These are phyloP conservation scores for Pseudogymnoascus sp. DNA, from an alignment of 2,329 filamentous ascomycete genomes.

Conservation along the genomic window DNA sequence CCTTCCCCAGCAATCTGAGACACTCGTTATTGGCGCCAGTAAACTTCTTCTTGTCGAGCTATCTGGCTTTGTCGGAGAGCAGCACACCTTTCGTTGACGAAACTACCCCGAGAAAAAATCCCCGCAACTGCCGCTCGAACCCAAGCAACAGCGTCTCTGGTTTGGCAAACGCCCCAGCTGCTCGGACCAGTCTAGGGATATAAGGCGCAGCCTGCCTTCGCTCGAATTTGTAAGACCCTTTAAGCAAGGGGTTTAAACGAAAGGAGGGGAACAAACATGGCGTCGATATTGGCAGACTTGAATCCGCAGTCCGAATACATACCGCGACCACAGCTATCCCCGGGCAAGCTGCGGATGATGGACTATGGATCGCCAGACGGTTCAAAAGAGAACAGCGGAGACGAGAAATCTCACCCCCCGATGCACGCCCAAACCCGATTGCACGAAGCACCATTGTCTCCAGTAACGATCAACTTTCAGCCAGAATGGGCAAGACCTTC, in stretches of 20 bases:
- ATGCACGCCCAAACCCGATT: slow-evolving; percentile 29
- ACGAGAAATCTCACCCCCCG: slow-evolving; percentile 9
- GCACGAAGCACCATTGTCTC: slow-evolving; percentile 45
- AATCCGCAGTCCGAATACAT: not conserved
- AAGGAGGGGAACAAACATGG: slow-evolving; percentile 3
- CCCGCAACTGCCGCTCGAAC: not conserved
- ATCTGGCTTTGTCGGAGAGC: not conserved
- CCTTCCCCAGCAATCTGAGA: not conserved
- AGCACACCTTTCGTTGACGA: not conserved
- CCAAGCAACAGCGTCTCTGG: not conserved
- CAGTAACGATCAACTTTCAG: slow-evolving; percentile 47
- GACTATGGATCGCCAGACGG: not conserved
- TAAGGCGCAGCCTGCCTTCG: not conserved
- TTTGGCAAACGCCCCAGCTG: not conserved
- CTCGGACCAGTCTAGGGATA: not conserved
- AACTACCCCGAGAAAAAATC: not conserved
- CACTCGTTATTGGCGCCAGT: not conserved
- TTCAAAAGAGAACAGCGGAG: not conserved
- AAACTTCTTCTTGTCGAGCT: not conserved
- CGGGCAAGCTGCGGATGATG: not conserved
- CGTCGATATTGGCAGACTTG: not conserved
- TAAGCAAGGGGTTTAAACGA: slow-evolving; percentile 8
- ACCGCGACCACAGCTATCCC: not conserved
- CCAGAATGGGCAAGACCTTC: slow-evolving; percentile 45
- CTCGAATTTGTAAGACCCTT: not conserved